A percentile compares a stretch with the other conserved stretches of the same genome.
These are phyloP conservation scores for Beauveria asiatica DNA, from an alignment of 2,329 filamentous ascomycete species.

Conservation along the genomic window DNA sequence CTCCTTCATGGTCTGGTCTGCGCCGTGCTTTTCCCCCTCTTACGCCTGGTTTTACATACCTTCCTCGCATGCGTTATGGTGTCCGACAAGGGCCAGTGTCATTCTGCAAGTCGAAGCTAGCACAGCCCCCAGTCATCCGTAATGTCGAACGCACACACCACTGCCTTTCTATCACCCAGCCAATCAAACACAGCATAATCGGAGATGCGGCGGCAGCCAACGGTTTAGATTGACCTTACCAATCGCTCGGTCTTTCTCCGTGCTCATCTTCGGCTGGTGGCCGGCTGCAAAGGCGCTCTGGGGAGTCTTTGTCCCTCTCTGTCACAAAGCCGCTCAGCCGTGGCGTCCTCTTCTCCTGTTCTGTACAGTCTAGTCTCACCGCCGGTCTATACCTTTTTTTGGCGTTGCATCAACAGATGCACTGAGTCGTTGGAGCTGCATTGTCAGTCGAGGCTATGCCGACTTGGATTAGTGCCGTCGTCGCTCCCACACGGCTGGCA, in stretches of 20 bases:
- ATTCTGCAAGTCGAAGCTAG: background rate
- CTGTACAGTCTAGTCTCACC: background rate
- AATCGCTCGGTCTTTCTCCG: conserved; percentile 9
- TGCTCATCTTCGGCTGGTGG: background rate
- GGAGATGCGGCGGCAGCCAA: conserved; percentile 5
- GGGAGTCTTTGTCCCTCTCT: background rate
- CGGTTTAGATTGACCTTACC: conserved; percentile 5
- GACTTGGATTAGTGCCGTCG: background rate
- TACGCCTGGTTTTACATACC: no score
- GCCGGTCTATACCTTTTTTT: background rate
- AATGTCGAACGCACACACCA: background rate
- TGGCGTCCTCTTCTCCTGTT: background rate
- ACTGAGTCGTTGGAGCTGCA: background rate
- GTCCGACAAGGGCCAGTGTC: no score
- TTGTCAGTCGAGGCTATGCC: conserved; percentile 6
- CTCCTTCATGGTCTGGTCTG: no score
- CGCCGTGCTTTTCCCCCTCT: no score
- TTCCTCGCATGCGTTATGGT: no score
- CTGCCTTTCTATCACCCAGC: background rate
- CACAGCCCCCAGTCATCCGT: background rate
- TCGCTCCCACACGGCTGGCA: background rate
- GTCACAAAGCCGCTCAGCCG: conserved; percentile 7
- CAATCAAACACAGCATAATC: conserved; percentile 3
- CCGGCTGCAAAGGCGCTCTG: background rate
- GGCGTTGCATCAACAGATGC: background rate